Evolutionary conservation across 306 rosid genomes (phyloP), one percentile per base, ranked within the genome.

Genomic region (Hippophae rhamnoides): DNA sequence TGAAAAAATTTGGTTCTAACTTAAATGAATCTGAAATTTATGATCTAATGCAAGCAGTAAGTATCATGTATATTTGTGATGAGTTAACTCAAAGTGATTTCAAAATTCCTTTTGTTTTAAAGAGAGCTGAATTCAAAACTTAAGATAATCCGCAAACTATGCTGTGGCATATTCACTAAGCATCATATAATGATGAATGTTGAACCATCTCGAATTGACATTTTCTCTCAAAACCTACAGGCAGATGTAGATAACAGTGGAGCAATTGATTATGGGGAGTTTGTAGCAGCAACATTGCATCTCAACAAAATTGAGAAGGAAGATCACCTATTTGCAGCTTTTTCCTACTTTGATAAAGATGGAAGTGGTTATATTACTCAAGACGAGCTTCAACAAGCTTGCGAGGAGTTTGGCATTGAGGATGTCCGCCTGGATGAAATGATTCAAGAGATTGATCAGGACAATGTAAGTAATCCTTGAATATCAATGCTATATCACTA

Each of bases 181-280:
- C 4, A 31, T 31, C 38, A 31, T 31, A 4, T 31, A 31, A 31
- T 31, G 38, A 31, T 31, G 38, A 31, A 31, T 31, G 38, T 49
- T 50, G 47, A 13, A 43, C 54, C 38, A 41, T 61, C 53, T 58
- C 55, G 38, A 63, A 71, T 63, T 41, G 41, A 53, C 67, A 9
- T 41, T 47, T 7, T n/a, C 48, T 51, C 31, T 31, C 12, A 18
- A 23, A 49, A 12, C 25, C 43, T 88, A 67, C 74, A 93, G 97
- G 99, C 97, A 13, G 99, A 93, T 71, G 50, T 93, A 10, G 97
- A 93, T 62, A 93, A 88, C 86, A 93, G 82, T 18, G 99, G 99
- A 78, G 84, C 99, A 40, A 93, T 93, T 14, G 94, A 86, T 75
- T 93, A 88, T 5, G 90, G 85, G 42, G 99, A 93, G 76, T 93